Evolutionary conservation across 2,329 filamentous ascomycete genomes (phyloP), one percentile per base, ranked within the genome.

Genomic region (Colletotrichum destructivum): DNA sequence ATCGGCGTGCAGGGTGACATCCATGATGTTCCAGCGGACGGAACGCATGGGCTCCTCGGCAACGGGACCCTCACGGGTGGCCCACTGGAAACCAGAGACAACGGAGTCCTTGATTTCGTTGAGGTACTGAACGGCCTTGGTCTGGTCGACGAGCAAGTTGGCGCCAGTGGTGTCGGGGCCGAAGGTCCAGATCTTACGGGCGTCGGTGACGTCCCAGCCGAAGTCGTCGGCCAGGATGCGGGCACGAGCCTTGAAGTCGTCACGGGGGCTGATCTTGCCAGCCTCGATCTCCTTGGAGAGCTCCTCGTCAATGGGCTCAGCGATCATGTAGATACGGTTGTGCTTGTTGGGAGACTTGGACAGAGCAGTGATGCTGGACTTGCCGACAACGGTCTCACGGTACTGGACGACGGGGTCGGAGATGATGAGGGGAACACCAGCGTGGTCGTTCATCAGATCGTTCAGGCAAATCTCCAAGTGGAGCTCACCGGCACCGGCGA

Each of bases 331-430:
- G 74, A 99, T 90, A 95, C 96, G 96, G 91, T 99, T 99, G 93
- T 99, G 96, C 94, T 99, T 99, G 94, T 99, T 99, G 88, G 96
- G 96, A 60, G 96, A 99, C 91, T 99, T 99, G 86, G 96, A 98
- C 81, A 99, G 90, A 78, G 96, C 96, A 82, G 94, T 97, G 81
- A 98, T 98, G 90, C 92, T 94, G 67, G 96, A 98, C 83, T 91
- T 91, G 81, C 76, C 89, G 78, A 86, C 85, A 81, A 99, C 96
- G 76, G 96, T 97, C 92, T 99, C 96, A 91, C 96, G 95, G 92
- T 97, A 99, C 84, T 94, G 91, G 82, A 98, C 96, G 84, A 99
- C 96, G 77, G 96, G 96, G 89, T 98, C 96, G 82, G 95, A 98
- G 86, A 99, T 92, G 87, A 93, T 95, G 84, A 99, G 94, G 79